Evolutionary conservation across 1,284 basidiomycete species (phyloP).

Genomic region (Fomitopsis schrenkii): DNA sequence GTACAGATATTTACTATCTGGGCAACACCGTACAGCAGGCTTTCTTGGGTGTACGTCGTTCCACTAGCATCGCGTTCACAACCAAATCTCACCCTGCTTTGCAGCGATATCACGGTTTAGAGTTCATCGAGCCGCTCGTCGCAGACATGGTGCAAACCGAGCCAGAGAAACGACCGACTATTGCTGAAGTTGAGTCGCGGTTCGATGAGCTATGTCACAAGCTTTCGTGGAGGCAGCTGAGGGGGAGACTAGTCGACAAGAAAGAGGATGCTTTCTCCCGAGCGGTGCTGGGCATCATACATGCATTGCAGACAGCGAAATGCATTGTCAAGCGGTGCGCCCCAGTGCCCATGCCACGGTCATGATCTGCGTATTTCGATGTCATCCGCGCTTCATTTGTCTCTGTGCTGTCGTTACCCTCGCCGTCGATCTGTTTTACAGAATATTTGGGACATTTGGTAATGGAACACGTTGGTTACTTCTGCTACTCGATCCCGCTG

Average conservation of each 20-base stretch:
- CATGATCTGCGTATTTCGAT: background rate
- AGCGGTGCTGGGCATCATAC: background rate
- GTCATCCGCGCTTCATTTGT: too few relatives aligned
- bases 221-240: constrained; percentile 4
- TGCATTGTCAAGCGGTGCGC: background rate
- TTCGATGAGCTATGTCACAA: constrained; percentile 3
- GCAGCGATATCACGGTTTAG: background rate
- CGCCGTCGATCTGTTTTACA: background rate
- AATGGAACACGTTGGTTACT: too few relatives aligned
- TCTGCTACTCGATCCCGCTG: too few relatives aligned
- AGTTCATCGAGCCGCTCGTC: constrained; percentile 10
- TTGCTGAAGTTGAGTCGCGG: constrained; percentile 9
- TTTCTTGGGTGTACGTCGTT: constrained; percentile 14
- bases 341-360: background rate
- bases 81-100: background rate
- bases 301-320: background rate
- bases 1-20: constrained; percentile 19
- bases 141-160: constrained; percentile 12
- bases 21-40: constrained; percentile 18
- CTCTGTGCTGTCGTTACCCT: too few relatives aligned
- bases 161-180: constrained; percentile 11
- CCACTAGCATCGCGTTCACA: background rate
- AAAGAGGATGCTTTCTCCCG: background rate
- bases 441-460: too few relatives aligned
- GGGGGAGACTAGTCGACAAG: background rate